Base-by-base conservation (phyloP, 2,329 filamentous ascomycete genomes). In the Fusarium albidum region DNA sequence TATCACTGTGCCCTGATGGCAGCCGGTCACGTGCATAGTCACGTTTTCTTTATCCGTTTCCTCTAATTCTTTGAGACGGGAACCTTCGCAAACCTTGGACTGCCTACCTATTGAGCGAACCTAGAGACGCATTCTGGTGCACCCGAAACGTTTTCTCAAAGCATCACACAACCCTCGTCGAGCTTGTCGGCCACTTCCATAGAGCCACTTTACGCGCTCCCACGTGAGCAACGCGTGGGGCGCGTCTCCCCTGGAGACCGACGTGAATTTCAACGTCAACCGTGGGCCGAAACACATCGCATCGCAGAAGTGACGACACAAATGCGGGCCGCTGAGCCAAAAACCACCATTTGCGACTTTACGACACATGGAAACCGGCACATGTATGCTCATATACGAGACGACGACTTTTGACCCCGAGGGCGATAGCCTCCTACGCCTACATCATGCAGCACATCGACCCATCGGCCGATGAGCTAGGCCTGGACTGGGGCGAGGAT, bases 171-270 rank as follows among this genome's bases (percentile, higher is more conserved):
- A 10, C 42, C 26, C 9, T 15, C 12, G 17, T 43, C 31, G n/a
- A 33, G 41, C 27, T 27, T 6, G 6, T 17, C 14, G 9, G 28
- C 28, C 6, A 11, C 9, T 39, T 37, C 25, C 1, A 17, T 2
- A 21, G 27, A 61, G 44, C 31, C 66, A 67, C 64, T 75, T 66
- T 69, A 74, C 71, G 67, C 70, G 71, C 12, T 11, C 11, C 61
- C 73, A 75, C 73, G 73, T 75, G 73, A 61, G 4, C 3, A 6
- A 9, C 68, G 71, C 63, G 72, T 53, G 43, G 60, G 69, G 70
- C 72, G 72, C 68, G 65, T 61, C 51, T 40, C 60, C 52, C 31
- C 29, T 49, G 47, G 55, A 44, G 42, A 64, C 57, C n/a, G 29
- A 15, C 54, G 48, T 64, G 63, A 62, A 67, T 64, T 59, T 61